These are phyloP conservation scores for Fusarium sp. DNA, from an alignment of 2,329 filamentous ascomycete genomes.

Conservation along the genomic window DNA sequence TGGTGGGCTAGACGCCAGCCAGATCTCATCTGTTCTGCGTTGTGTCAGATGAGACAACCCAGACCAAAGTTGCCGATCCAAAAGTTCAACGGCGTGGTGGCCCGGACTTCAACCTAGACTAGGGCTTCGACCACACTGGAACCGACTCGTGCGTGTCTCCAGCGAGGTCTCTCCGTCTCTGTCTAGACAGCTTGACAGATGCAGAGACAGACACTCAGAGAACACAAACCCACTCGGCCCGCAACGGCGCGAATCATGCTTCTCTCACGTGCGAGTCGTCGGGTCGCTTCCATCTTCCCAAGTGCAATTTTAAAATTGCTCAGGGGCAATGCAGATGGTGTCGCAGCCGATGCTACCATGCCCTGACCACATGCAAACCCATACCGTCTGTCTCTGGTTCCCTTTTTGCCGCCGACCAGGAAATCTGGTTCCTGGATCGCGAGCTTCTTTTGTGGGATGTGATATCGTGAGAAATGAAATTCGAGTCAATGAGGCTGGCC, in stretches of 20 bases:
- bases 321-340: constrained; percentile 36
- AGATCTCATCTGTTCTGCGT: neutral
- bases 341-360: constrained; percentile 34
- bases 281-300: neutral
- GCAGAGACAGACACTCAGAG: constrained; percentile 9
- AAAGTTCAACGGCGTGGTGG: neutral
- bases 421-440: constrained; percentile 5
- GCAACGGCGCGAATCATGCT: constrained; percentile 27
- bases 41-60: neutral
- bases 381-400: neutral
- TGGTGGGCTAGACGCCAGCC: constrained; percentile 43
- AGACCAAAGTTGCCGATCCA: neutral
- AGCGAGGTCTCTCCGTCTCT: neutral
- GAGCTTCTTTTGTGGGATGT: neutral
- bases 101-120: neutral
- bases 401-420: constrained; percentile 2
- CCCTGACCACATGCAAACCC: constrained; percentile 10
- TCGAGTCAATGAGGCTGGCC: neutral
- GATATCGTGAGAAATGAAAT: neutral
- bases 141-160: constrained; percentile 16
- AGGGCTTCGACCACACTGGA: neutral
- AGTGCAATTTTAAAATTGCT: constrained; percentile 39
- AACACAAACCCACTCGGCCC: constrained; percentile 17
- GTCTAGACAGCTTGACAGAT: constrained; percentile 1
- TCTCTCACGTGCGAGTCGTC: constrained; percentile 24